Evolutionary conservation across 495 filamentous ascomycete genomes (phyloP).

Genomic region (Penicillium bialowiezense): DNA sequence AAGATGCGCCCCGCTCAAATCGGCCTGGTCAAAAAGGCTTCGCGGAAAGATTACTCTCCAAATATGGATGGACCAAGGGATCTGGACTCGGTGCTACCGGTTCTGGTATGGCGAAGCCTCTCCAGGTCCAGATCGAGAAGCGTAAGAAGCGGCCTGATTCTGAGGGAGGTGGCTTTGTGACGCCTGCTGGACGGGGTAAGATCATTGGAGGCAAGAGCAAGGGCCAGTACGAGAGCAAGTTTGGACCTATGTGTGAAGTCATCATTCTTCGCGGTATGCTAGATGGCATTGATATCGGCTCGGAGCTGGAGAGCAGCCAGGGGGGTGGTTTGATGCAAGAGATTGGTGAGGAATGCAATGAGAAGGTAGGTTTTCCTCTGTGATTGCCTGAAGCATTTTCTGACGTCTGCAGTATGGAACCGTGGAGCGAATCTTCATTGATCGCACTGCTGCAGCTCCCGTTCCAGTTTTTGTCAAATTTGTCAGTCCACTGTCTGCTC

Average conservation of each 20-base stretch:
- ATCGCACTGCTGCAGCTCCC: conserved; percentile 48
- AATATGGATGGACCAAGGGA: conserved; percentile 90
- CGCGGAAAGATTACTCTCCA: conserved; percentile 80
- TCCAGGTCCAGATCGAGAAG: conserved; percentile 82
- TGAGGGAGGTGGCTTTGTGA: conserved; percentile 75
- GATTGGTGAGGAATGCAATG: conserved; percentile 87
- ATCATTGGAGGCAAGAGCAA: conserved; percentile 68
- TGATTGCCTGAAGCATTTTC: not conserved
- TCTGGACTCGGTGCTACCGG: conserved; percentile 77
- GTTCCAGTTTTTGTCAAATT: conserved; percentile 89
- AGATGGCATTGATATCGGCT: conserved; percentile 69
- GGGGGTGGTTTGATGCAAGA: conserved; percentile 81
- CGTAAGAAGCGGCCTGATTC: conserved; percentile 72
- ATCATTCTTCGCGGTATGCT: conserved; percentile 79
- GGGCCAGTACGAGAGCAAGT: conserved; percentile 54
- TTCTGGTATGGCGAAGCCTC: conserved; percentile 76
- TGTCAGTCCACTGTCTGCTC: conserved; percentile 70
- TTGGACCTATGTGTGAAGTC: conserved; percentile 75
- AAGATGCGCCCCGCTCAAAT: conserved; percentile 57
- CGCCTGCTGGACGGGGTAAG: conserved; percentile 66
- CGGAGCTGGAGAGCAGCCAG: conserved; percentile 55
- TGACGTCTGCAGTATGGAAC: conserved; percentile 63
- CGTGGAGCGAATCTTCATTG: conserved; percentile 79
- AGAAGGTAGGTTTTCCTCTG: conserved; percentile 53
- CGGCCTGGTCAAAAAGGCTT: conserved; percentile 82